A percentile compares a stretch with the other conserved stretches of the same genome.
These are phyloP conservation scores for Maudiozyma barnettii DNA, from an alignment of 805 yeast species.

Conservation along the genomic window DNA sequence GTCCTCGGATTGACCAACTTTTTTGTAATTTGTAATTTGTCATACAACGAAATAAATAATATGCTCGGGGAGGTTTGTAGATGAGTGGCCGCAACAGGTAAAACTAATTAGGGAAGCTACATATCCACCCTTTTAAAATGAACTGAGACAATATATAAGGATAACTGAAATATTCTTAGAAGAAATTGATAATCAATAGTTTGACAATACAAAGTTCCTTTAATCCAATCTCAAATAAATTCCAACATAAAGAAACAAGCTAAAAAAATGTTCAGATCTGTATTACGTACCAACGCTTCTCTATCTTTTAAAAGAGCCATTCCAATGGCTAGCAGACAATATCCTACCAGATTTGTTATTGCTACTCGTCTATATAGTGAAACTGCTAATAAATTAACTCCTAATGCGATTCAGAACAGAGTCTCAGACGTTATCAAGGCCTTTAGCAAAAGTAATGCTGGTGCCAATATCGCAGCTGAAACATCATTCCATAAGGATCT, in stretches of 20 bases:
- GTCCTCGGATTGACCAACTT: background rate
- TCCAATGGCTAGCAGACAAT: background rate
- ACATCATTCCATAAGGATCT: constrained; percentile 46
- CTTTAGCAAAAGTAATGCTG: constrained; percentile 50
- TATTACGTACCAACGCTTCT: constrained; percentile 1
- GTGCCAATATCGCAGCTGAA: constrained; percentile 30
- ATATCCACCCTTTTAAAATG: no score
- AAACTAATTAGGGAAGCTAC: no score
- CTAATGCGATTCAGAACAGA: constrained; percentile 74
- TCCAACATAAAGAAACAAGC: background rate
- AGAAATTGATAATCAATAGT: no score
- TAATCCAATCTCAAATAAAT: no score
- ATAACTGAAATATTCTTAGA: no score
- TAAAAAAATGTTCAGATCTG: constrained; percentile 1
- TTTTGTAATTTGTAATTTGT: background rate
- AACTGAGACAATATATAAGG: no score
- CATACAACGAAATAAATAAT: background rate
- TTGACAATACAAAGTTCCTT: no score
- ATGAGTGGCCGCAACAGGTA: background rate
- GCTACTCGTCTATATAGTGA: constrained; percentile 43
- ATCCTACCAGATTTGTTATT: background rate
- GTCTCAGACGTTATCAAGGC: constrained; percentile 68
- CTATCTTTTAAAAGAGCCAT: background rate
- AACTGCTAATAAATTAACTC: constrained; percentile 39
- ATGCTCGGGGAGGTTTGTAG: background rate